Evolutionary conservation across 2,329 filamentous ascomycete species (phyloP), one percentile per base, ranked within the genome.

Genomic region (Botrytis squamosa): DNA sequence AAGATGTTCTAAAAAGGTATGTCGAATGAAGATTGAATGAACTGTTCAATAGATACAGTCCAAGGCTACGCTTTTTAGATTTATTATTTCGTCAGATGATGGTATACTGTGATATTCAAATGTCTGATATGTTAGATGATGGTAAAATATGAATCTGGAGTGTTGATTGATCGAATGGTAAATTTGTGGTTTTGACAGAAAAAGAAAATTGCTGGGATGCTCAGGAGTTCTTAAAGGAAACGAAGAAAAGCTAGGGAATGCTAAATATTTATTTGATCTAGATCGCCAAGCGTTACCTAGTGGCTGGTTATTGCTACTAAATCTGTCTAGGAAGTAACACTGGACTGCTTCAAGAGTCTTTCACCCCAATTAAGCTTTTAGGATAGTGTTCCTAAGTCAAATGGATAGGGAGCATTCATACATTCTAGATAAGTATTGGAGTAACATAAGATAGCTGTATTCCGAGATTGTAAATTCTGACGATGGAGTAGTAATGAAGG

Each of bases 331-430:
- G 3, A 38, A 14, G 12, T 36, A 4, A 62, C 4, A 62, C 22
- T 38, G 25, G 49, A 38, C 59, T 25, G 33, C 18, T 25, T 62
- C 59, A 22, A 0, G 12, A 38, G 7, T 16, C 2, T 36, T 22
- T 8, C 5, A 38, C 59, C 22, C 7, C 7, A 25, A 25, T 25
- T 38, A 25, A 25, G 36, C 33, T 38, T 38, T 25, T 25, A 14
- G 20, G 9, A 0, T 25, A 20, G 1, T 20, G 10, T n/a, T 25
- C 14, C 3, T n/a, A 25, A 2, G 5, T 62, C 49, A 22, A 20
- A 62, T 7, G 20, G 4, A 60, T 14, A 1, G 3, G 12, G 22
- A 9, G 22, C 14, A 40, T 62, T 40, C 6, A 16, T n/a, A 55
- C 10, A 16, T n/a, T 12, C 5, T 52, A 2, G 16, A 55, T 25